Conservation (phyloP, 2,329 filamentous ascomycete genomes). For the Aspergillus calidoustus region DNA sequence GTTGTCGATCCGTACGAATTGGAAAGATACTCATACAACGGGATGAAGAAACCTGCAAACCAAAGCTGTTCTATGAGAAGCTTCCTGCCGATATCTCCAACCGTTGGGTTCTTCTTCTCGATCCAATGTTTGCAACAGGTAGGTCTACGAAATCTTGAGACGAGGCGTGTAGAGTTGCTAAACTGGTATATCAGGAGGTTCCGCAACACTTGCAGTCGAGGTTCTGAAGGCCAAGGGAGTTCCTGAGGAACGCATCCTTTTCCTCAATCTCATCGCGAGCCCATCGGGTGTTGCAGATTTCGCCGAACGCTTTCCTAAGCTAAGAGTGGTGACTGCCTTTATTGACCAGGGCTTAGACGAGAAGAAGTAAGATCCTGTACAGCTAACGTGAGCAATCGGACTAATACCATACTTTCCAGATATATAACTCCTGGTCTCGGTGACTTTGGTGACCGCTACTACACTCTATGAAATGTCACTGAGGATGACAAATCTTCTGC, state of each 20-base stretch:
- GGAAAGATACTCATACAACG: constrained; percentile 98
- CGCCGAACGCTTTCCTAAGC: constrained; percentile 82
- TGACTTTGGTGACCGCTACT: constrained; percentile 95
- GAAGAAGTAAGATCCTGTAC: constrained; percentile 77
- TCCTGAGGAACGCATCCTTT: constrained; percentile 91
- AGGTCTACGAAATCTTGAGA: constrained; percentile 21
- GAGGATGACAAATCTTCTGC: neutral
- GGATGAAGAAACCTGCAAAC: constrained; percentile 90
- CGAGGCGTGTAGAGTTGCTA: neutral
- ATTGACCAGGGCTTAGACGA: constrained; percentile 95
- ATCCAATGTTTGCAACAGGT: constrained; percentile 99
- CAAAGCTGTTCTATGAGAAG: constrained; percentile 97
- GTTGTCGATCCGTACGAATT: constrained; percentile 95
- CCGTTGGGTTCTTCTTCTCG: constrained; percentile 89
- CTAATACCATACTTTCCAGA: constrained; percentile 54
- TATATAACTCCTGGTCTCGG: constrained; percentile 94
- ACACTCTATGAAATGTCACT: constrained; percentile 70
- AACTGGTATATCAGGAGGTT: constrained; percentile 67
- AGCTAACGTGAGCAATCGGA: neutral
- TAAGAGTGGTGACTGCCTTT: constrained; percentile 93
- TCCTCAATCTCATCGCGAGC: constrained; percentile 97
- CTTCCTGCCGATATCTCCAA: constrained; percentile 90
- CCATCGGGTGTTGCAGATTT: constrained; percentile 91
- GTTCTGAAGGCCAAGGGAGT: constrained; percentile 89
- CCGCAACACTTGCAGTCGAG: constrained; percentile 95